These are phyloP conservation scores for Tephrocybe sp. DNA, from an alignment of 768 basidiomycete genomes.

Conservation along the genomic window DNA sequence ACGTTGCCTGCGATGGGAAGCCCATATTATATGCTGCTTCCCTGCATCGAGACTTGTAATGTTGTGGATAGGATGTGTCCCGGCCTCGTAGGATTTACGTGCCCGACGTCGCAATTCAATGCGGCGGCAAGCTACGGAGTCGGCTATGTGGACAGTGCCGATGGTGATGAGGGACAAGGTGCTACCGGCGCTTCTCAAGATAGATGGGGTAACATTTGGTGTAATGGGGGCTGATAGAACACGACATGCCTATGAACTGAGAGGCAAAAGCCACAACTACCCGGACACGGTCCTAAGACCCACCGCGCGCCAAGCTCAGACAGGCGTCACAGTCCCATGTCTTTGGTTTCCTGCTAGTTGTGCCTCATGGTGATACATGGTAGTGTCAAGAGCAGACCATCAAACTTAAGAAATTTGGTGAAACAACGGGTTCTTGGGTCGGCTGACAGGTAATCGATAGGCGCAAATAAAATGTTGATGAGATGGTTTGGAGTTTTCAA, in stretches of 20 bases:
- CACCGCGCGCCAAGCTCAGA: background rate
- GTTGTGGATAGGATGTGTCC: constrained; percentile 78
- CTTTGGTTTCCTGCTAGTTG: background rate
- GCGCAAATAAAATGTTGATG: too few species aligned
- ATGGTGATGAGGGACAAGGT: constrained; percentile 49
- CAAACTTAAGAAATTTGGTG: background rate
- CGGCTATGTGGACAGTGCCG: constrained; percentile 64
- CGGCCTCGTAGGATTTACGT: constrained; percentile 65
- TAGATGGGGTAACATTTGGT: constrained; percentile 77
- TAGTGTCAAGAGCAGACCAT: background rate
- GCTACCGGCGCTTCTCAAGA: constrained; percentile 59
- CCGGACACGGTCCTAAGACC: background rate
- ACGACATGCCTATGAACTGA: too few species aligned
- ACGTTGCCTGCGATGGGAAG: constrained; percentile 43
- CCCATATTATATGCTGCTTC: constrained; percentile 63
- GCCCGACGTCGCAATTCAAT: constrained; percentile 62
- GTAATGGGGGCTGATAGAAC: constrained; percentile 39
- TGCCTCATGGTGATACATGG: background rate
- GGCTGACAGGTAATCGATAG: background rate
- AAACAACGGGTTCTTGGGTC: background rate
- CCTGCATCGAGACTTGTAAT: constrained; percentile 80
- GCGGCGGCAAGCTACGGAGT: constrained; percentile 73
- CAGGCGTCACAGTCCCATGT: background rate
- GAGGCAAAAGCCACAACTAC: background rate
- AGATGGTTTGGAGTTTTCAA: too few species aligned